Conservation (phyloP, 1,284 basidiomycete genomes). For the Neolentinus lepideus region DNA sequence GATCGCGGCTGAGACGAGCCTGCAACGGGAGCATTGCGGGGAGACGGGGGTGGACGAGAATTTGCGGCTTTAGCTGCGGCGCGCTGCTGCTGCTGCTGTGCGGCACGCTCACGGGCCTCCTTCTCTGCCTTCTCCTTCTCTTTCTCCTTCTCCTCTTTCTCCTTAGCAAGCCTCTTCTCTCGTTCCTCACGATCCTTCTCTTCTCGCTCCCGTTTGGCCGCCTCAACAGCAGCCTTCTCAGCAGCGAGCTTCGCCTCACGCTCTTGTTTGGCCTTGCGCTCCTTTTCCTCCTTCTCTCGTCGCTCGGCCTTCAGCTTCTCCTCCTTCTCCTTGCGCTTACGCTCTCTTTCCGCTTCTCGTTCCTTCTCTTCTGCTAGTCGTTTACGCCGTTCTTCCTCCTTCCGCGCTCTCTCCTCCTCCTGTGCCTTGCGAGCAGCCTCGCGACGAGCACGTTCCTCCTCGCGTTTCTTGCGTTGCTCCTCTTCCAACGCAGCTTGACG, state of each 20-base stretch:
- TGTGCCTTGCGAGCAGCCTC: slow-evolving; percentile 70
- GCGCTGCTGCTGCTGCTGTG: slow-evolving; percentile 24
- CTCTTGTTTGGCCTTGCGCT: slow-evolving; percentile 51
- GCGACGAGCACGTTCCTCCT: slow-evolving; percentile 65
- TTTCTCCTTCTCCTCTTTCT: slow-evolving; percentile 45
- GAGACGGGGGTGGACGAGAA: slow-evolving; percentile 38
- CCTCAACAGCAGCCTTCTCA: slow-evolving; percentile 45
- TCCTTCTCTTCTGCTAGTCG: slow-evolving; percentile 65
- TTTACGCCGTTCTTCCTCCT: slow-evolving; percentile 73
- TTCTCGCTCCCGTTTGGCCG: slow-evolving; percentile 39
- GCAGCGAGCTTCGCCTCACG: slow-evolving; percentile 41
- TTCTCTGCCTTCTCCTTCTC: slow-evolving; percentile 44
- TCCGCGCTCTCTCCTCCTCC: slow-evolving; percentile 74
- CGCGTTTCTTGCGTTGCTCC: slow-evolving; percentile 59
- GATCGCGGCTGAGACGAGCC: slow-evolving; percentile 36
- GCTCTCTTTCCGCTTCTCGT: slow-evolving; percentile 57
- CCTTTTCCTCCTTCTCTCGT: slow-evolving; percentile 58
- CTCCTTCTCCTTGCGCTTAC: slow-evolving; percentile 54
- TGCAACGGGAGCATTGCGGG: slow-evolving; percentile 40
- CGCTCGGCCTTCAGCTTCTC: slow-evolving; percentile 59
- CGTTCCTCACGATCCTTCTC: slow-evolving; percentile 59
- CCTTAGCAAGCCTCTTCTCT: slow-evolving; percentile 50
- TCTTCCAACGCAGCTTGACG: slow-evolving; percentile 59
- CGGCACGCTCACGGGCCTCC: slow-evolving; percentile 27
- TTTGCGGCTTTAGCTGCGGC: slow-evolving; percentile 17